Evolutionary conservation across 176 grass and related monocot species (phyloP).

Genomic region (Oryza nivara): DNA sequence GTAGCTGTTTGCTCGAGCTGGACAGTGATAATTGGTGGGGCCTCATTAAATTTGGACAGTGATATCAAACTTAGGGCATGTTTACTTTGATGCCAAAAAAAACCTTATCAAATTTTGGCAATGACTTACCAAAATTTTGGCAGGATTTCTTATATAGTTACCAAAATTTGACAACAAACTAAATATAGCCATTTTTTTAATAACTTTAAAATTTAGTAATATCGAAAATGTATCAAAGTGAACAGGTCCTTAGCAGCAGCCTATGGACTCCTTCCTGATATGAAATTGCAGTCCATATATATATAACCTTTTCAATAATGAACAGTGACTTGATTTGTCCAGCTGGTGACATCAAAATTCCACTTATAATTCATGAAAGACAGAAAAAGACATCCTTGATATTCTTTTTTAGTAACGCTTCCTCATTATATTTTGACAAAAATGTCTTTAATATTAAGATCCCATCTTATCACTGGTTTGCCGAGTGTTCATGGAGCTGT

Average conservation of each 20-base stretch:
- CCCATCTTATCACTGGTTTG: neutral
- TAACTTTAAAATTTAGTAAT: too few relatives aligned
- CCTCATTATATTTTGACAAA: neutral
- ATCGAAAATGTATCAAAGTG: too few relatives aligned
- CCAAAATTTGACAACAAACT: too few relatives aligned
- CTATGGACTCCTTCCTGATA: neutral
- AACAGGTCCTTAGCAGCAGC: neutral
- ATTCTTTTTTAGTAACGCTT: neutral
- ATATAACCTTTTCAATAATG: conserved; percentile 35
- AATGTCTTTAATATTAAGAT: neutral
- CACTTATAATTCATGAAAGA: neutral
- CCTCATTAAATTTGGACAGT: conserved; percentile 35
- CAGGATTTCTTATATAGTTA: too few relatives aligned
- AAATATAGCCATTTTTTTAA: too few relatives aligned
- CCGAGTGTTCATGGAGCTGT: neutral
- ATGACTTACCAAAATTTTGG: too few relatives aligned
- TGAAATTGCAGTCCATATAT: conserved; percentile 6
- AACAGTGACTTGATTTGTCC: neutral
- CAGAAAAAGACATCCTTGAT: neutral
- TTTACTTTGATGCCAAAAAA: too few relatives aligned
- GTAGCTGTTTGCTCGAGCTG: conserved; percentile 38
- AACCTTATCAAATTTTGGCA: too few relatives aligned
- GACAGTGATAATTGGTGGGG: conserved; percentile 17
- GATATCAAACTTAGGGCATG: conserved; percentile 1
- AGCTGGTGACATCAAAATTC: conserved; percentile 23